Evolutionary conservation across 139 green algal genomes (phyloP).

Genomic region (Picochlorum sp.): DNA sequence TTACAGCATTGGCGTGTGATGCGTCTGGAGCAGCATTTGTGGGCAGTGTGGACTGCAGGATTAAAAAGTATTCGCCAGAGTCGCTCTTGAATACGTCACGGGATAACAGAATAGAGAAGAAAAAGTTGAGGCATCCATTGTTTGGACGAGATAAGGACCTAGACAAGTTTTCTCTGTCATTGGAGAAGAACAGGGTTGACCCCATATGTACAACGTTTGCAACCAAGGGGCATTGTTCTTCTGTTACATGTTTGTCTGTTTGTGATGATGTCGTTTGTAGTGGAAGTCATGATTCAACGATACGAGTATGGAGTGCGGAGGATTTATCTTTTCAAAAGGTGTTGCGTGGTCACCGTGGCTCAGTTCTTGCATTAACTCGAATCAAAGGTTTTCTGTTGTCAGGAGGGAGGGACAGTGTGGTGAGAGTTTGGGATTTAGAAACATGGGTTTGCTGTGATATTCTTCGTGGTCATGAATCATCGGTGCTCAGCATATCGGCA

Average conservation of each 20-base stretch:
- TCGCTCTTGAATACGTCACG: neutral
- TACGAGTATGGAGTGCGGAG: constrained; percentile 57
- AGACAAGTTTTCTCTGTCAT: too few relatives aligned
- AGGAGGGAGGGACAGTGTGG: constrained; percentile 78
- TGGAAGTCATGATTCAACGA: constrained; percentile 45
- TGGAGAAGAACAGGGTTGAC: neutral
- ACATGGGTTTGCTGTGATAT: constrained; percentile 74
- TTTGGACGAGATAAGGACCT: too few relatives aligned
- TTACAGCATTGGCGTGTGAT: constrained; percentile 24
- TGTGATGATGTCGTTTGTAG: constrained; percentile 37
- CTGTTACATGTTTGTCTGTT: constrained; percentile 55
- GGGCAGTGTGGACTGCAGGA: constrained; percentile 35
- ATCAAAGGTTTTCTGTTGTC: constrained; percentile 59
- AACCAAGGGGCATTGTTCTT: constrained; percentile 34
- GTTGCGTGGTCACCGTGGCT: constrained; percentile 61
- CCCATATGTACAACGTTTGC: neutral
- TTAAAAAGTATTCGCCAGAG: constrained; percentile 5
- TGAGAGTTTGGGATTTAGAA: constrained; percentile 82
- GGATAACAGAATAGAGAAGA: neutral
- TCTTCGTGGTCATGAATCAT: constrained; percentile 73
- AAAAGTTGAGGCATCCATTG: neutral
- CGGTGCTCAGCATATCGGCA: constrained; percentile 56
- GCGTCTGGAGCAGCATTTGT: constrained; percentile 29
- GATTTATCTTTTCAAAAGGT: constrained; percentile 47
- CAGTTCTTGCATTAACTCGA: constrained; percentile 68